Evolutionary conservation across 1,284 basidiomycete species (phyloP).

Genomic region (Cryptococcus sp.): DNA sequence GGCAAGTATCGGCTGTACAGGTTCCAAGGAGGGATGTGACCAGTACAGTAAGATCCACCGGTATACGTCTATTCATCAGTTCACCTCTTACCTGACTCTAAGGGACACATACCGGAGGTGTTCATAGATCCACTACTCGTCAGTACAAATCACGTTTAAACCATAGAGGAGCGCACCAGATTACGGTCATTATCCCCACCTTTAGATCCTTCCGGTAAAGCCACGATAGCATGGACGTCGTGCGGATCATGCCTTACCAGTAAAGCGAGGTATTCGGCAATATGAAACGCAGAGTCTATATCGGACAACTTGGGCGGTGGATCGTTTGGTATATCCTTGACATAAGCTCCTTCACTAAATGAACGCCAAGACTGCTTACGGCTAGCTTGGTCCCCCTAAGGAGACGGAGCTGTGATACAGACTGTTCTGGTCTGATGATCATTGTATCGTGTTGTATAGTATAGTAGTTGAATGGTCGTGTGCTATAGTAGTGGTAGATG

Average conservation of each 20-base stretch:
- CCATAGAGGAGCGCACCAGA: too few relatives aligned
- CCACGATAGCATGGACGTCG: slow-evolving; percentile 59
- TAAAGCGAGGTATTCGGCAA: slow-evolving; percentile 89
- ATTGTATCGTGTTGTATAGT: slow-evolving; percentile 7
- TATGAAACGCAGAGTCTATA: slow-evolving; percentile 84
- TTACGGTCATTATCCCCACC: too few relatives aligned
- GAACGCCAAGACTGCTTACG: slow-evolving; percentile 10
- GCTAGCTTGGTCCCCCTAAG: slow-evolving; percentile 27
- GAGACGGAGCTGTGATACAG: slow-evolving; percentile 13
- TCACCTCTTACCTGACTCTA: neutral
- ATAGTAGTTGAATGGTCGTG: neutral
- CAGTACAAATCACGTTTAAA: neutral
- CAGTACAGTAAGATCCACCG: slow-evolving; percentile 85
- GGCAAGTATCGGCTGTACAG: slow-evolving; percentile 77
- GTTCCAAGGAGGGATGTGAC: slow-evolving; percentile 79
- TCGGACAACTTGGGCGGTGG: slow-evolving; percentile 25
- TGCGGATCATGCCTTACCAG: slow-evolving; percentile 81
- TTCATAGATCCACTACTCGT: slow-evolving; percentile 80
- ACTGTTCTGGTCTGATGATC: slow-evolving; percentile 19
- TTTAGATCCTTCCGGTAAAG: neutral
- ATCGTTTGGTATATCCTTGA: slow-evolving; percentile 29
- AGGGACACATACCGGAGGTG: slow-evolving; percentile 66
- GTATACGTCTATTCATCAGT: slow-evolving; percentile 63
- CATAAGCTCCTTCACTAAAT: neutral
- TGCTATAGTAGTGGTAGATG: neutral